Evolutionary conservation across 2,329 filamentous ascomycete genomes (phyloP).

Genomic region (Monosporascus sp.): DNA sequence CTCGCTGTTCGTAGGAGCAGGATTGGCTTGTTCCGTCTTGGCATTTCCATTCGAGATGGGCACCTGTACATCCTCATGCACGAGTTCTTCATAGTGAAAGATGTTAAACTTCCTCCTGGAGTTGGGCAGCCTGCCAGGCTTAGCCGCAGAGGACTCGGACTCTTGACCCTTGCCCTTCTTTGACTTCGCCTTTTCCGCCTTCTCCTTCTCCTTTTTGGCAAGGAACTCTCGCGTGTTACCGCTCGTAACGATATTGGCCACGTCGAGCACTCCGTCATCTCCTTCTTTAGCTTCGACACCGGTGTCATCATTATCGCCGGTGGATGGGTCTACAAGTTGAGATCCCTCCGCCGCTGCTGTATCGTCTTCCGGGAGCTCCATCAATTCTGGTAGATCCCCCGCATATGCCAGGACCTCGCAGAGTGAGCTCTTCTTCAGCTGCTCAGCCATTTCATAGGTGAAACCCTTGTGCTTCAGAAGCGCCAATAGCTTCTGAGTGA

Average conservation of each 20-base stretch:
- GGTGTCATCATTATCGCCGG: conserved; percentile 32
- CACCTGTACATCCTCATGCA: conserved; percentile 47
- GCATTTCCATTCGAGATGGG: conserved; percentile 24
- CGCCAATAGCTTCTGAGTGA: conserved; percentile 69
- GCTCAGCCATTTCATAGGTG: conserved; percentile 62
- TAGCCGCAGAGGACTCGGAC: conserved; percentile 46
- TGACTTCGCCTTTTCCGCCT: conserved; percentile 57
- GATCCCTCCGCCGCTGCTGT: conserved; percentile 20
- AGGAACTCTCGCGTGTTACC: conserved; percentile 79
- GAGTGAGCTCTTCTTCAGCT: conserved; percentile 61
- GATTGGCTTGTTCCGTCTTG: conserved; percentile 5
- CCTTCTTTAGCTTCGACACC: conserved; percentile 33
- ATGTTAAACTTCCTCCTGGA: conserved; percentile 62
- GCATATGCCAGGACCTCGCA: conserved; percentile 62
- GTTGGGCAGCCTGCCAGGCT: conserved; percentile 61
- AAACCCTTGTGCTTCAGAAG: conserved; percentile 59
- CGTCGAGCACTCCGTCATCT: conserved; percentile 73
- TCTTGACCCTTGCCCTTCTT: conserved; percentile 60
- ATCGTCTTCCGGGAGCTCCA: conserved; percentile 43
- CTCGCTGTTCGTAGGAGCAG: conserved; percentile 10
- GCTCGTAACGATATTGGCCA: conserved; percentile 77
- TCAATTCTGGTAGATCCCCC: conserved; percentile 37
- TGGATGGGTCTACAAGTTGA: conserved; percentile 13
- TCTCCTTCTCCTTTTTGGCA: conserved; percentile 77
- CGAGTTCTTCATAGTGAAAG: conserved; percentile 68